These are phyloP conservation scores for Epichloe gansuensis DNA, from an alignment of 2,329 filamentous ascomycete species.

Conservation along the genomic window DNA sequence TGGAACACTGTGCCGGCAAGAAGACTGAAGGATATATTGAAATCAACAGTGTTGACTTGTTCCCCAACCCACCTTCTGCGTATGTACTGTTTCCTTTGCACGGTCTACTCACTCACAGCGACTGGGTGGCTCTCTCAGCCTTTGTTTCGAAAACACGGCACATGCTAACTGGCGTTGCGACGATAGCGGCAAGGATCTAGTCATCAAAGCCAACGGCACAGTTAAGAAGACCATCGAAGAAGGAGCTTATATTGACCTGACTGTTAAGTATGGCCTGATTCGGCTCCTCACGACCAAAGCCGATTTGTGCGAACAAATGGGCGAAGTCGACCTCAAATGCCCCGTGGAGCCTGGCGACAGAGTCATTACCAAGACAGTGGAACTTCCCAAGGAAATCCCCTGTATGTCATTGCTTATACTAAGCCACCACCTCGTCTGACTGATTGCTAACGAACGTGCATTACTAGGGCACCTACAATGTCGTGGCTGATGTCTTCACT, in stretches of 20 bases:
- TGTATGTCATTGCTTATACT: constrained; percentile 40
- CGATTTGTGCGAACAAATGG: constrained; percentile 80
- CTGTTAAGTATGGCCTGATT: constrained; percentile 92
- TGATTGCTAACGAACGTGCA: constrained; percentile 1
- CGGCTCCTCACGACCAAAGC: constrained; percentile 69
- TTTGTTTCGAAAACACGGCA: background rate
- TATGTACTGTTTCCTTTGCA: constrained; percentile 27
- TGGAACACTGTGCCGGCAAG: constrained; percentile 60
- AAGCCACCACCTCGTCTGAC: background rate
- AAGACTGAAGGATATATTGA: constrained; percentile 58
- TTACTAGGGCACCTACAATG: constrained; percentile 72
- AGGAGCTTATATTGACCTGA: constrained; percentile 69
- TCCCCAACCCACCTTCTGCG: constrained; percentile 78
- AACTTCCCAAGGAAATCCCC: constrained; percentile 80
- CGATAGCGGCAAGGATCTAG: constrained; percentile 60
- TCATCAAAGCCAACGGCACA: constrained; percentile 67
- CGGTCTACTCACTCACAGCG: background rate
- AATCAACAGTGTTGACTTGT: constrained; percentile 69
- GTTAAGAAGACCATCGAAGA: constrained; percentile 60
- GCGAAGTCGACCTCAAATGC: constrained; percentile 80
- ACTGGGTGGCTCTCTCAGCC: background rate
- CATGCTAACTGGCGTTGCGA: constrained; percentile 12
- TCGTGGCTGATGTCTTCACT: constrained; percentile 74
- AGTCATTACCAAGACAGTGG: constrained; percentile 65
- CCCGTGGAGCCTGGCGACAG: constrained; percentile 72